phyloP scores from a whole-genome alignment of 176 grass and related monocot species.

The Oryza longistaminata region DNA sequence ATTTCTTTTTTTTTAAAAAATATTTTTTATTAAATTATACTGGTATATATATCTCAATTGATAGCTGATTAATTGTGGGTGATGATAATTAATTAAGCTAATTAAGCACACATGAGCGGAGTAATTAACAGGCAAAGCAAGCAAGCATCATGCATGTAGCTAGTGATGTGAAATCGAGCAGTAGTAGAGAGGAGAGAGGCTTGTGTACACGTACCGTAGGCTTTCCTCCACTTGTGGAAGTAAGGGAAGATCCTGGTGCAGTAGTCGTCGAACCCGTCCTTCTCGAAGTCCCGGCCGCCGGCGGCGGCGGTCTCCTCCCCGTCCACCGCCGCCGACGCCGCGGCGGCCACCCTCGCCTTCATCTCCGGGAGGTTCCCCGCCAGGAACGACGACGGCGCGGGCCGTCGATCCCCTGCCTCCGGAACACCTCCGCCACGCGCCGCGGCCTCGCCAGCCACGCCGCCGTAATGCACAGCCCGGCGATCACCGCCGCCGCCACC shows the following conservation, averaged over 20 bases:
- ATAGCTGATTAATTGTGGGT: not conserved
- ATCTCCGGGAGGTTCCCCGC: constrained; percentile 78
- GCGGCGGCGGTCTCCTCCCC: not conserved
- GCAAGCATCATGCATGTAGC: not conserved
- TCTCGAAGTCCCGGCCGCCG: constrained; percentile 21
- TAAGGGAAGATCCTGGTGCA: constrained; percentile 84
- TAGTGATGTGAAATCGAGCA: not conserved
- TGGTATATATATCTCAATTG: not conserved
- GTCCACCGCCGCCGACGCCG: not conserved
- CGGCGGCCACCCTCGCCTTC: constrained; percentile 45
- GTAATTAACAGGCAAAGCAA: not conserved
- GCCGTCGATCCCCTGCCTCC: constrained; percentile 66
- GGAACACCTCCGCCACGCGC: constrained; percentile 49
- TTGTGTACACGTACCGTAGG: constrained; percentile 59
- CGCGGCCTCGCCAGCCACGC: constrained; percentile 53
- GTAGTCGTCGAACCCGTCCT: constrained; percentile 64
- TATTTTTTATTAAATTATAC: not conserved
- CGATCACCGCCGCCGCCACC: not conserved
- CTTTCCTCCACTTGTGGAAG: constrained; percentile 88
- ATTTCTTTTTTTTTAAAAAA: not conserved
- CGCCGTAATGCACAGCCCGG: constrained; percentile 35
- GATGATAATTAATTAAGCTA: not conserved
- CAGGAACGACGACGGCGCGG: constrained; percentile 63
- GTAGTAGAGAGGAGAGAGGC: not conserved
- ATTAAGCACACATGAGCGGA: not conserved